Evolutionary conservation across 116 monocot species (phyloP).

Genomic region (Thalassia testudinum): DNA sequence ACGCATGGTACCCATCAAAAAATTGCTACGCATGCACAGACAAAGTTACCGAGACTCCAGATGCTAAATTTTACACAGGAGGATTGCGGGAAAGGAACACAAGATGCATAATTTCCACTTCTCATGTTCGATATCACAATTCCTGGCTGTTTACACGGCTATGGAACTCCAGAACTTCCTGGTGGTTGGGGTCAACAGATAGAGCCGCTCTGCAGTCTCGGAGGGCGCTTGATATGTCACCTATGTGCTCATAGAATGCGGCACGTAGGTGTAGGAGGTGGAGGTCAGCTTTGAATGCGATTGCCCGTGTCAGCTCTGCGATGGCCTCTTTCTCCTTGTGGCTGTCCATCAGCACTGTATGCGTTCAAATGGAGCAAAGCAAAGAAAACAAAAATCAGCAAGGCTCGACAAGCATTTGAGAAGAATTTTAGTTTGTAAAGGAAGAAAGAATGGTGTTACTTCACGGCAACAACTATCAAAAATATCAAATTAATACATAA

Average conservation of each 20-base stretch:
- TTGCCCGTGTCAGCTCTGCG: slow-evolving; percentile 47
- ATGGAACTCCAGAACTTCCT: slow-evolving; percentile 69
- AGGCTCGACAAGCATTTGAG: no score
- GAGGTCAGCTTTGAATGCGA: slow-evolving; percentile 59
- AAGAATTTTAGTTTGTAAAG: no score
- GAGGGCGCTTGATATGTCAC: slow-evolving; percentile 48
- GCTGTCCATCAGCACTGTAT: slow-evolving; percentile 67
- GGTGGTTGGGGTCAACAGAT: slow-evolving; percentile 64
- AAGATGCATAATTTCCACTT: no score
- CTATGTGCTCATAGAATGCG: slow-evolving; percentile 63
- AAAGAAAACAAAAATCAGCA: not conserved
- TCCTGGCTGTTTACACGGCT: slow-evolving; percentile 62
- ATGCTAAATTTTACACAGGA: no score
- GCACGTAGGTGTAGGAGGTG: slow-evolving; percentile 64
- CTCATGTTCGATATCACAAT: slow-evolving; percentile 14
- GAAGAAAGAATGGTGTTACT: no score
- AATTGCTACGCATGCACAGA: no score
- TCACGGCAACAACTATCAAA: no score
- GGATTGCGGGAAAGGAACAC: no score
- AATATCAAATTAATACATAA: no score
- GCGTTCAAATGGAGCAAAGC: not conserved
- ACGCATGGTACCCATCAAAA: no score
- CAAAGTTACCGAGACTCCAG: no score
- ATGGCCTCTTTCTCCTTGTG: slow-evolving; percentile 70
- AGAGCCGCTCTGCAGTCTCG: slow-evolving; percentile 60